Conservation (phyloP, 805 yeast genomes). For the Metschnikowia arizonensis region DNA sequence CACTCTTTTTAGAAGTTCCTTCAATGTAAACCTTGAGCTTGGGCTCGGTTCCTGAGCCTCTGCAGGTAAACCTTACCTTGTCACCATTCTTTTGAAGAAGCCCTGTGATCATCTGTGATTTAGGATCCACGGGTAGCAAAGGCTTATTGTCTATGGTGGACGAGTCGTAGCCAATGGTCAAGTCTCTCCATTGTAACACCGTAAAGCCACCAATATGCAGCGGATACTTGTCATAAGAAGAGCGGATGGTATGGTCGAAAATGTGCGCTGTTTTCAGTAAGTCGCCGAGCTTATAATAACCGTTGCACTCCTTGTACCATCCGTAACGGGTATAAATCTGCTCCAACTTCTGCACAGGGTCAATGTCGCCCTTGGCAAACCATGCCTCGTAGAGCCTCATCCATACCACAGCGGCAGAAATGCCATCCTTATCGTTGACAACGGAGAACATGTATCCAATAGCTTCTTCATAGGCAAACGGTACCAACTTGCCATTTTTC, state of each 20-base stretch:
- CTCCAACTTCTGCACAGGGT: slow-evolving; percentile 50
- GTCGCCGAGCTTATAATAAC: slow-evolving; percentile 69
- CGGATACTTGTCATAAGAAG: slow-evolving; percentile 37
- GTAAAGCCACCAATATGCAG: slow-evolving; percentile 49
- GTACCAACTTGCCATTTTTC: slow-evolving; percentile 59
- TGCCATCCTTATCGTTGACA: slow-evolving; percentile 91
- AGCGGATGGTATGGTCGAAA: slow-evolving; percentile 50
- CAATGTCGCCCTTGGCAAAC: slow-evolving; percentile 35
- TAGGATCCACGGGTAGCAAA: slow-evolving; percentile 60
- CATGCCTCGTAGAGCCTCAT: slow-evolving; percentile 62
- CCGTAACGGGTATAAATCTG: slow-evolving; percentile 66
- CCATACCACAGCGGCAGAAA: slow-evolving; percentile 73
- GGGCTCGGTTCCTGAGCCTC: slow-evolving; percentile 98
- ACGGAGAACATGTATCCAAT: slow-evolving; percentile 87
- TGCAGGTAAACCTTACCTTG: slow-evolving; percentile 67
- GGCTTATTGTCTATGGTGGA: slow-evolving; percentile 57
- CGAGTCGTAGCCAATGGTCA: slow-evolving; percentile 79
- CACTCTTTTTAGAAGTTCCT: slow-evolving; percentile 48
- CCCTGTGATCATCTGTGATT: slow-evolving; percentile 85
- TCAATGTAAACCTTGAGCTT: slow-evolving; percentile 90
- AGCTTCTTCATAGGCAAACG: slow-evolving; percentile 94
- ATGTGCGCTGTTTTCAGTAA: slow-evolving; percentile 48
- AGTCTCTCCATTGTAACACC: slow-evolving; percentile 72
- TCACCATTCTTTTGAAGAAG: slow-evolving; percentile 31
- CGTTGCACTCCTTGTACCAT: slow-evolving; percentile 78